These are phyloP conservation scores for Macrocybe gigantea DNA, from an alignment of 768 basidiomycete genomes.

Conservation along the genomic window DNA sequence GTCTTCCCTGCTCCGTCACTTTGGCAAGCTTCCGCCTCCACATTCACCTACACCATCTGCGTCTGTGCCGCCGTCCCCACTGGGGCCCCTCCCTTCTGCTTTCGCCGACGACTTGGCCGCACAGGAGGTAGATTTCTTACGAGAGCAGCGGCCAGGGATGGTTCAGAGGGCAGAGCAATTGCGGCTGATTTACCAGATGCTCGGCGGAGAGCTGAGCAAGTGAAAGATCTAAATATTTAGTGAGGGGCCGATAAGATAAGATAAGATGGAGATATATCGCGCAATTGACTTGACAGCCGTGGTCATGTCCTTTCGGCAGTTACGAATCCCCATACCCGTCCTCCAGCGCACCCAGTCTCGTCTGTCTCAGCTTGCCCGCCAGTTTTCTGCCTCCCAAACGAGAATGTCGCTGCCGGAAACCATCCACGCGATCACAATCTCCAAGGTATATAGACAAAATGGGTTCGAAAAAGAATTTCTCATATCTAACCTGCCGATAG, in stretches of 20 bases:
- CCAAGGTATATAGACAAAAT: slow-evolving; percentile 28
- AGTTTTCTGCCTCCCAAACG: not conserved
- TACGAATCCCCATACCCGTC: too few relatives aligned
- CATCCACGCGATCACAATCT: slow-evolving; percentile 68
- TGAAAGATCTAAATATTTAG: too few relatives aligned
- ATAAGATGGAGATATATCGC: too few relatives aligned
- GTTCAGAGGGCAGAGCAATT: slow-evolving; percentile 69
- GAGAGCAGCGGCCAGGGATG: slow-evolving; percentile 82
- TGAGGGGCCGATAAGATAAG: too few relatives aligned
- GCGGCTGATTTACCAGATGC: slow-evolving; percentile 56
- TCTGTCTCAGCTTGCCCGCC: slow-evolving; percentile 10
- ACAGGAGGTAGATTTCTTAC: slow-evolving; percentile 68
- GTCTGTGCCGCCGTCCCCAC: slow-evolving; percentile 39
- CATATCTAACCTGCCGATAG: slow-evolving; percentile 14
- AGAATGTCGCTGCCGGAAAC: slow-evolving; percentile 52
- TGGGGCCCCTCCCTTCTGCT: slow-evolving; percentile 50
- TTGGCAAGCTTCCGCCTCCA: slow-evolving; percentile 40
- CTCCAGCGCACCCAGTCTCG: not conserved
- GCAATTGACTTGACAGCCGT: too few relatives aligned
- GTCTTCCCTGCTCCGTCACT: slow-evolving; percentile 66
- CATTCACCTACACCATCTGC: slow-evolving; percentile 21
- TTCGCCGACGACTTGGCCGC: slow-evolving; percentile 52
- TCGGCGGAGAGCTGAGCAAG: slow-evolving; percentile 16
- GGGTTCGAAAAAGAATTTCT: not conserved
- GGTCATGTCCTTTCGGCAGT: too few relatives aligned